phyloP scores from a whole-genome alignment of 345 rosid species.

The Abelmoschus esculentus region DNA sequence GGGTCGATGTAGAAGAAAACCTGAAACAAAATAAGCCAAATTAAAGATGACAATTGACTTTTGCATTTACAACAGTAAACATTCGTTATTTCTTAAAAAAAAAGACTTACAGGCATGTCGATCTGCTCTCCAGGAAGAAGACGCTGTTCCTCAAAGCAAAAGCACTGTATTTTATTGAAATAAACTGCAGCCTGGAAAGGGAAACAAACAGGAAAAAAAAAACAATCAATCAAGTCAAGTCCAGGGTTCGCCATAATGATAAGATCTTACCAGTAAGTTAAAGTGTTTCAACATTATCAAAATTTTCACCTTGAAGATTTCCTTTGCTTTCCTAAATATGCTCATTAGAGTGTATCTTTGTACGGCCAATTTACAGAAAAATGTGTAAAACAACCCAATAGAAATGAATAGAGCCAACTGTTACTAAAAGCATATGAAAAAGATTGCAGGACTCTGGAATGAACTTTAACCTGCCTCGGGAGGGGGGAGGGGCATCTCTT shows the following conservation, averaged over 20 bases:
- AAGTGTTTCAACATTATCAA: background rate
- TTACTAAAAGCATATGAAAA: background rate
- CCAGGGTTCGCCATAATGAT: background rate
- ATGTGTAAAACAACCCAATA: background rate
- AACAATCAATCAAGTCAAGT: background rate
- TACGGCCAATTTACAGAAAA: background rate
- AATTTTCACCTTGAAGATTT: background rate
- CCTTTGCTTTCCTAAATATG: too few relatives aligned
- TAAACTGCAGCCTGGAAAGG: conserved; percentile 74
- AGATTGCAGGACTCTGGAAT: background rate
- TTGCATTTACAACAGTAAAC: background rate
- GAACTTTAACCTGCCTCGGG: background rate
- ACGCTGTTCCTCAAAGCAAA: conserved; percentile 94
- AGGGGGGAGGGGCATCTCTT: background rate
- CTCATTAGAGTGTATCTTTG: background rate
- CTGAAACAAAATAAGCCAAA: conserved; percentile 24
- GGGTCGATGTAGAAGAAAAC: conserved; percentile 96
- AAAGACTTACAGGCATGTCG: conserved; percentile 82
- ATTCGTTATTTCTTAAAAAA: too few relatives aligned
- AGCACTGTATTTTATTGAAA: conserved; percentile 92
- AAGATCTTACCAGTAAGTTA: background rate
- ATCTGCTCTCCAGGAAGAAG: conserved; percentile 94
- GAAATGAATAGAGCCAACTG: background rate
- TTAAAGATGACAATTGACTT: background rate
- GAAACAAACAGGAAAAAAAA: background rate